Evolutionary conservation across 495 filamentous ascomycete genomes (phyloP).

Genomic region (Hypomontagnella submonticulosa): DNA sequence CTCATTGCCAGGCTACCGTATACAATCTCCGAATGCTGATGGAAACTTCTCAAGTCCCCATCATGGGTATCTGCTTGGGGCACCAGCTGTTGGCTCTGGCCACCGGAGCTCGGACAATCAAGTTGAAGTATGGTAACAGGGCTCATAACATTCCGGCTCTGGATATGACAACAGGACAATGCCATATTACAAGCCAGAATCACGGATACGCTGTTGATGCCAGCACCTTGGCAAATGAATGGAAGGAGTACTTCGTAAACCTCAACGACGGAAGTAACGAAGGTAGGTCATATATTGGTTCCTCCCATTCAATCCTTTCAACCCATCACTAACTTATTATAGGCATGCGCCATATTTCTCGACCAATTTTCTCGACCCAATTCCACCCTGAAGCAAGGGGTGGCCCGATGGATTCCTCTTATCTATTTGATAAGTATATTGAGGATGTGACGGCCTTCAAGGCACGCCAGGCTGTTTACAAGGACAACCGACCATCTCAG

Average conservation of each 20-base stretch:
- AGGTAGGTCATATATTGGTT: conserved; percentile 55
- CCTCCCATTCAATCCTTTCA: not conserved
- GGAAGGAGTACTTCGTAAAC: conserved; percentile 98
- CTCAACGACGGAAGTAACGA: conserved; percentile 96
- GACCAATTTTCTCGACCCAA: conserved; percentile 97
- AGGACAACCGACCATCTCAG: conserved; percentile 84
- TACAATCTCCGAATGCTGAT: conserved; percentile 89
- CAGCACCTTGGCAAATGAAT: conserved; percentile 80
- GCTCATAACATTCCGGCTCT: conserved; percentile 98
- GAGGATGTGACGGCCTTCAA: conserved; percentile 90
- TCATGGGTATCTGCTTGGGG: conserved; percentile 97
- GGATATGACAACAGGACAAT: conserved; percentile 92
- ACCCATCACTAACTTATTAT: conserved; percentile 39
- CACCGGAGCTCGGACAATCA: conserved; percentile 84
- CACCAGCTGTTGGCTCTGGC: conserved; percentile 90
- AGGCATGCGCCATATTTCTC: conserved; percentile 91
- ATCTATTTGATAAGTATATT: conserved; percentile 96
- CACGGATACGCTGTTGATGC: conserved; percentile 98
- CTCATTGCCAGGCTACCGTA: conserved; percentile 91
- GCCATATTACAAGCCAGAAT: conserved; percentile 98
- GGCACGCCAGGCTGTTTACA: conserved; percentile 74
- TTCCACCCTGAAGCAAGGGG: conserved; percentile 99
- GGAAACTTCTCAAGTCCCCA: conserved; percentile 87
- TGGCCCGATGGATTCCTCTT: conserved; percentile 90
- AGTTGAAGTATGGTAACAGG: conserved; percentile 97